Evolutionary conservation across 2,329 filamentous ascomycete genomes (phyloP).

Genomic region (Verticillium dahliae): DNA sequence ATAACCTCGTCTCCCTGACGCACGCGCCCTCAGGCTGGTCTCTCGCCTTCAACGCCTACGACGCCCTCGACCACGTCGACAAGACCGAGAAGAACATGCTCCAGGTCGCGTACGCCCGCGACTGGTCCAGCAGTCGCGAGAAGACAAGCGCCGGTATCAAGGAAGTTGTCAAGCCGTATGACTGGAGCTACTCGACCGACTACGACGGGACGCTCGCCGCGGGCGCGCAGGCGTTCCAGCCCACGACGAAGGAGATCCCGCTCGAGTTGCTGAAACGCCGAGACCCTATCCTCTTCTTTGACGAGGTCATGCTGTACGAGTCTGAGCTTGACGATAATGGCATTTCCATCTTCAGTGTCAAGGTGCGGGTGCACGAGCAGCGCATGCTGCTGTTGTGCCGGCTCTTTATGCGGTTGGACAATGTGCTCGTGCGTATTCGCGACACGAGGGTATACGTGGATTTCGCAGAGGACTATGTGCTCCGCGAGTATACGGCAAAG

Average conservation of each 20-base stretch:
- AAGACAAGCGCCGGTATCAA: slow-evolving; percentile 81
- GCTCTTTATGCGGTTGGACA: slow-evolving; percentile 89
- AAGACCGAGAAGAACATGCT: slow-evolving; percentile 90
- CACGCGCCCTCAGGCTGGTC: slow-evolving; percentile 72
- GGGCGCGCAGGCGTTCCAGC: slow-evolving; percentile 10
- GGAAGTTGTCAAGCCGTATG: slow-evolving; percentile 91
- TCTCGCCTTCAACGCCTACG: slow-evolving; percentile 75
- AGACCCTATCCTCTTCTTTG: slow-evolving; percentile 94
- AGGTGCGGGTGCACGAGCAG: slow-evolving; percentile 87
- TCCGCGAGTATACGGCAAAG: slow-evolving; percentile 84
- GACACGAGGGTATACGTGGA: slow-evolving; percentile 93
- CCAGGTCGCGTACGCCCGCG: slow-evolving; percentile 84
- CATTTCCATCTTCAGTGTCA: slow-evolving; percentile 82
- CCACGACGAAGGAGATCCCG: slow-evolving; percentile 54
- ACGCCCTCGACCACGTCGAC: slow-evolving; percentile 85
- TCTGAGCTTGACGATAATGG: slow-evolving; percentile 98
- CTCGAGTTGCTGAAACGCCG: slow-evolving; percentile 79
- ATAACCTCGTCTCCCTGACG: slow-evolving; percentile 74
- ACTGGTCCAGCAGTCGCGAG: slow-evolving; percentile 67
- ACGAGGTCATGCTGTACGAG: slow-evolving; percentile 93
- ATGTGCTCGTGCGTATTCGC: slow-evolving; percentile 78
- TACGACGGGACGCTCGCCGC: slow-evolving; percentile 61
- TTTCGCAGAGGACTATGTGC: slow-evolving; percentile 70
- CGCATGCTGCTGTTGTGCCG: slow-evolving; percentile 78
- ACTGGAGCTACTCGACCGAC: slow-evolving; percentile 94